Evolutionary conservation across 108 stramenopile genomes (phyloP), one percentile per base, ranked within the genome.

Genomic region (Nitzschia palea): DNA sequence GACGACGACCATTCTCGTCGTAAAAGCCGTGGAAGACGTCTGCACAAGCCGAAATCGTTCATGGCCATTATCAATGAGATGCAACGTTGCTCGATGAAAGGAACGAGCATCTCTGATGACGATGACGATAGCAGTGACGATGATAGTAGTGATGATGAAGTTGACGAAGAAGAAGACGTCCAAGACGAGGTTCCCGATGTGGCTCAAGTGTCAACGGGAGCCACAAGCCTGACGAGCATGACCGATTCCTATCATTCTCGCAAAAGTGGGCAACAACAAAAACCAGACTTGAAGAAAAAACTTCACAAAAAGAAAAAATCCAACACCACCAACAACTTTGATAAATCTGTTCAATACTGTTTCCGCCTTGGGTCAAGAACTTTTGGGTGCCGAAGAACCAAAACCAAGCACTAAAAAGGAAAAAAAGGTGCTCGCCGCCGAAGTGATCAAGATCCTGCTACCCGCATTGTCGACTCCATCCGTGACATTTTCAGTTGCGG

Each of bases 401-500:
- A 1, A 23, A 2, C 26, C 26, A 14, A 1, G 15, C 1, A 30
- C 32, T 31, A 22, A 14, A 6, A 12, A n/a, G 18, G 37, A 9
- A 43, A 26, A 25, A 60, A 60, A 26, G 27, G 27, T 2, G 40
- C 59, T 40, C 59, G 40, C 6, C 59, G 59, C 9, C 36, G 59
- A 5, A 15, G 59, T 1, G 59, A 60, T 1, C 36, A 25, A 18
- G 59, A 60, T 34, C 59, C 59, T 22, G 59, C 59, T 9, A 43
- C 59, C 18, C 18, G 33, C 18, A 60, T 60, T 32, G 59, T 60
- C 23, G 59, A 60, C 31, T 40, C 37, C 23, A 36, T 60, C 6
- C 59, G 59, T 3, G 59, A 60, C 9, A 60, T 60, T 60, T 60
- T 60, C 59, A 60, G 25, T 26, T 60, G 59, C 59, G 59, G 59